phyloP scores from a whole-genome alignment of 768 basidiomycete species.

The Amanita pseudoporphyria region DNA sequence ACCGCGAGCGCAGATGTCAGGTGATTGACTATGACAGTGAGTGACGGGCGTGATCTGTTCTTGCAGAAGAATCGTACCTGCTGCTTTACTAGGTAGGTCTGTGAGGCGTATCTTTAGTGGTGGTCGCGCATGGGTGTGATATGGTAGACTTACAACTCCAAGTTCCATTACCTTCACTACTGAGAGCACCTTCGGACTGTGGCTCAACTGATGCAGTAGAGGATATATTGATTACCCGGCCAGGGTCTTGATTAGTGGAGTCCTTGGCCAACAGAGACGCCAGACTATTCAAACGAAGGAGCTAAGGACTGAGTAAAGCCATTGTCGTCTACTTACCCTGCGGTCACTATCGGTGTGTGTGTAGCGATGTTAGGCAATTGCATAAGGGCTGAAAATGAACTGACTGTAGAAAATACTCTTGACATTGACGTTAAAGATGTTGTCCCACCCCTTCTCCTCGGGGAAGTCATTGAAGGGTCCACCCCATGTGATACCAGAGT shows the following conservation, averaged over 20 bases:
- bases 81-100: conserved; percentile 85
- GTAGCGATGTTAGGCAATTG: background rate
- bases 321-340: conserved; percentile 1
- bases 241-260: conserved; percentile 53
- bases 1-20: conserved; percentile 64
- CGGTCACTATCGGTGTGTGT: conserved; percentile 7
- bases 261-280: conserved; percentile 59
- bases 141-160: conserved; percentile 62
- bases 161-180: conserved; percentile 48
- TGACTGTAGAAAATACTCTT: conserved; percentile 77
- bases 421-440: conserved; percentile 74
- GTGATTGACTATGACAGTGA: conserved; percentile 49
- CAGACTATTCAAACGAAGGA: conserved; percentile 23
- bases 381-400: conserved; percentile 14
- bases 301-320: background rate
- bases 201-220: conserved; percentile 55
- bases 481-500: conserved; percentile 77
- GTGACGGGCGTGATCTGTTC: background rate
- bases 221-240: conserved; percentile 76
- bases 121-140: background rate
- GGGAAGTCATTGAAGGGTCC: conserved; percentile 61
- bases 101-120: conserved; percentile 4
- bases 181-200: conserved; percentile 38
- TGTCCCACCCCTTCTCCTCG: conserved; percentile 82
- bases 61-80: conserved; percentile 27